A percentile compares a stretch with the other conserved stretches of the same genome.
Conservation (phyloP, 768 basidiomycete species). For the Vararia minispora region DNA sequence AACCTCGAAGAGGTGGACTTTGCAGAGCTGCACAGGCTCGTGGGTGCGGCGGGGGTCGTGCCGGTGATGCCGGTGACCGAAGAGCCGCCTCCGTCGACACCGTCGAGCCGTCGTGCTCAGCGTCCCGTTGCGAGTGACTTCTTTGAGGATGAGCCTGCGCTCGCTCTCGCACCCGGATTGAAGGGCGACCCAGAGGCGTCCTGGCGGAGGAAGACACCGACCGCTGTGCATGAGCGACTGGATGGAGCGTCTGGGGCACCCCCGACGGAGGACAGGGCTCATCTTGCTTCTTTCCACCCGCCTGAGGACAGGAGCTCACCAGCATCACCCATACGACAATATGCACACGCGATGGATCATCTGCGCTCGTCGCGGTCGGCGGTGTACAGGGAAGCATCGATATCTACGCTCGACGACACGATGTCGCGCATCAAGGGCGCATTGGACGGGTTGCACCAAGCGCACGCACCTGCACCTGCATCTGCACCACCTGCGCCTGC, state of each 20-base stretch:
- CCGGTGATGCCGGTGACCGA: slow-evolving; percentile 17
- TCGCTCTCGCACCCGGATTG: slow-evolving; percentile 5
- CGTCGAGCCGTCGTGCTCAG: slow-evolving; percentile 20
- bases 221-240: slow-evolving; percentile 6
- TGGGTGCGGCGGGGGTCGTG: slow-evolving; percentile 30
- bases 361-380: slow-evolving; percentile 17
- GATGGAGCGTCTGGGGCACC: slow-evolving; percentile 3
- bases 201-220: slow-evolving; percentile 31
- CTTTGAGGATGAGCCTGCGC: slow-evolving; percentile 39
- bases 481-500: background rate
- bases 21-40: slow-evolving; percentile 60
- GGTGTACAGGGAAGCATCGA: slow-evolving; percentile 37
- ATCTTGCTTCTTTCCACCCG: no score
- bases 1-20: slow-evolving; percentile 77
- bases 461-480: slow-evolving; percentile 23
- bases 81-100: slow-evolving; percentile 14
- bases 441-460: slow-evolving; percentile 51
- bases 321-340: no score
- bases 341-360: background rate
- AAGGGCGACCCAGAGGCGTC: slow-evolving; percentile 25
- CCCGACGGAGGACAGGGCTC: no score
- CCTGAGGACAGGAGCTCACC: no score
- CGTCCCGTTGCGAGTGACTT: slow-evolving; percentile 61
- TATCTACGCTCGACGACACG: slow-evolving; percentile 70
- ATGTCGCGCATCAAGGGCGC: slow-evolving; percentile 84